Evolutionary conservation across 805 yeast species (phyloP).

Genomic region (Yamadazyma akitaensis): DNA sequence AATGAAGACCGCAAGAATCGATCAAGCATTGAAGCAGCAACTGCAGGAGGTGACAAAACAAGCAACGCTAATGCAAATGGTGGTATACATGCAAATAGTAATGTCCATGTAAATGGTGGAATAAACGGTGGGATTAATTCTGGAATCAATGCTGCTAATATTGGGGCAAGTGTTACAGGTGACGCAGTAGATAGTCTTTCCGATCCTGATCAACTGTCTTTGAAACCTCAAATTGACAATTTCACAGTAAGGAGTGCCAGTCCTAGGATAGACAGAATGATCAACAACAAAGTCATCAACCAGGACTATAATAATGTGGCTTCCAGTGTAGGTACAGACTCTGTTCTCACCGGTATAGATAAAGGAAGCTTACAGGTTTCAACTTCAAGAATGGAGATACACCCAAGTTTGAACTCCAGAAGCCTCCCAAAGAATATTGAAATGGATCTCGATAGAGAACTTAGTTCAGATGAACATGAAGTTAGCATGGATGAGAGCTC

Average conservation of each 20-base stretch:
- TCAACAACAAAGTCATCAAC: constrained; percentile 1
- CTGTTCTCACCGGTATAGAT: constrained; percentile 12
- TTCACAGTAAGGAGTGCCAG: constrained; percentile 5
- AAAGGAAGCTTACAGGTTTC: constrained; percentile 14
- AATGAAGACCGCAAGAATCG: no score
- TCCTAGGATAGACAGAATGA: constrained; percentile 4
- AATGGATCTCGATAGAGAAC: constrained; percentile 12
- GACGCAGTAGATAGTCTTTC: not conserved
- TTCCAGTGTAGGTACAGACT: constrained; percentile 16
- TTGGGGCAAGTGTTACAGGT: not conserved
- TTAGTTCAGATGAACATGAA: constrained; percentile 14
- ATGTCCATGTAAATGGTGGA: no score
- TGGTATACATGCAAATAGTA: no score
- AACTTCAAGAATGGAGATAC: constrained; percentile 9
- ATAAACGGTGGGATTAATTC: not conserved
- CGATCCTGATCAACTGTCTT: constrained; percentile 3
- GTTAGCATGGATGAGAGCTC: constrained; percentile 15
- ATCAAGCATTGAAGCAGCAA: no score
- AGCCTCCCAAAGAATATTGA: constrained; percentile 3
- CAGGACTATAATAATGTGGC: constrained; percentile 10
- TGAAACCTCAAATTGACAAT: constrained; percentile 8
- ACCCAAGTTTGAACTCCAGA: not conserved
- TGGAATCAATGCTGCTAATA: not conserved
- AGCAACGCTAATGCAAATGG: no score
- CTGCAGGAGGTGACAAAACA: no score